Base-by-base conservation (phyloP, 345 rosid genomes). In the Punica granatum region DNA sequence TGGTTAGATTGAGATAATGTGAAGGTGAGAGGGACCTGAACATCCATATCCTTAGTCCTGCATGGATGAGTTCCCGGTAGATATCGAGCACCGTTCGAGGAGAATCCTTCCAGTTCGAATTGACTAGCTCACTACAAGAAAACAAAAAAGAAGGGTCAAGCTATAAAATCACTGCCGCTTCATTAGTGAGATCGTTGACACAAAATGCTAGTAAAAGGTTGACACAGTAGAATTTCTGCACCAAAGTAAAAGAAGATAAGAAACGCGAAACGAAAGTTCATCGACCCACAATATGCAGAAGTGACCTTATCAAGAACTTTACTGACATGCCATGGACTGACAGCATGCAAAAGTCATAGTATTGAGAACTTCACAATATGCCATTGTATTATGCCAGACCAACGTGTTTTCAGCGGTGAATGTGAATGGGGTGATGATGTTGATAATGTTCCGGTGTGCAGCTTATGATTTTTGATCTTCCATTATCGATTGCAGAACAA, bases 21-120 rank as follows among this genome's bases (percentile, higher is more conserved):
- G 34, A 30, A 56, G 61, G 34, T 30, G 12, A 26, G 19, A 69
- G 33, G 72, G 74, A 92, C 98, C 98, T 89, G 96, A 90, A 93
- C 69, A 90, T 74, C 97, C 97, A 93, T 75, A 93, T 86, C 51
- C 89, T 91, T 37, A 93, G 88, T 48, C 97, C 92, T 14, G 82
- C 76, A 37, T 68, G 81, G 59, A 90, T 86, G 76, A 93, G 97
- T 75, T 89, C 91, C 19, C 62, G 83, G 78, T 90, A 90, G 60
- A 92, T 72, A 75, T 90, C 88, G 76, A 93, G 83, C 76, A 93
- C 87, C 10, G 97, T 79, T 21, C 67, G 64, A 14, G 92, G 77
- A 70, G 82, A 79, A 78, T 93, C 98, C 33, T 80, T 71, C 97
- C 97, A 93, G 81, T 90, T 76, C 14, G 0, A 66, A 69, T 8